Evolutionary conservation across 2,329 filamentous ascomycete species (phyloP), one percentile per base, ranked within the genome.

Genomic region (Sordariomycetes sp.): DNA sequence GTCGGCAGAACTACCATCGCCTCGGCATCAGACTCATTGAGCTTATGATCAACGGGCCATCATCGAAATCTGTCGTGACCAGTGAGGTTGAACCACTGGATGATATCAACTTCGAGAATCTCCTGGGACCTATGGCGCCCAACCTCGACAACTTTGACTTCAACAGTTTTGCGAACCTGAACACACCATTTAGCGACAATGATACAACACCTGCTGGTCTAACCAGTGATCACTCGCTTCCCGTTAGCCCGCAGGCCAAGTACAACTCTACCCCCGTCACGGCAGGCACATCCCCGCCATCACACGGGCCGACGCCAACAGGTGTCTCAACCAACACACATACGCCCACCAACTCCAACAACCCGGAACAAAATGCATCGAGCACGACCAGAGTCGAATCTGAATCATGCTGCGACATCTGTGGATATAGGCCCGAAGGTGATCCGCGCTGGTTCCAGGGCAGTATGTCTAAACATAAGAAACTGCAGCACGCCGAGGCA

Each of bases 391-490:
- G 64, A 38, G 39, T 58, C 2, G 66, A 68, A 38, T 60, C 67
- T 1, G 49, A 63, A 30, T 58, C 60, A 32, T 58, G 58, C 41
- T 75, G 71, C 44, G 61, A 66, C 16, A 53, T 70, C 14, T 75
- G 71, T 39, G 68, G 64, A 3, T 75, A 75, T 50, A 59, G 67
- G 8, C 71, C 71, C 2, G 70, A 68, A 41, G 71, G 71, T 4
- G 61, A 71, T 32, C 69, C 70, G n/a, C 61, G 66, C 38, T 75
- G 71, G 71, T 75, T 74, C 46, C 64, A 64, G 29, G 70, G 70
- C 6, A 72, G 67, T 47, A 72, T 75, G 70, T 63, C 68, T 32
- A 75, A 74, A 49, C 71, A 75, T 47, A 71, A 60, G 55, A 71
- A 67, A 47, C 54, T 67, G 38, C 65, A 71, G 49, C 71, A 75